Percentiles rank a stretch among this genome's conserved stretches.
These are phyloP conservation scores for Fusarium sp. DNA, from an alignment of 2,329 filamentous ascomycete species.

Conservation along the genomic window DNA sequence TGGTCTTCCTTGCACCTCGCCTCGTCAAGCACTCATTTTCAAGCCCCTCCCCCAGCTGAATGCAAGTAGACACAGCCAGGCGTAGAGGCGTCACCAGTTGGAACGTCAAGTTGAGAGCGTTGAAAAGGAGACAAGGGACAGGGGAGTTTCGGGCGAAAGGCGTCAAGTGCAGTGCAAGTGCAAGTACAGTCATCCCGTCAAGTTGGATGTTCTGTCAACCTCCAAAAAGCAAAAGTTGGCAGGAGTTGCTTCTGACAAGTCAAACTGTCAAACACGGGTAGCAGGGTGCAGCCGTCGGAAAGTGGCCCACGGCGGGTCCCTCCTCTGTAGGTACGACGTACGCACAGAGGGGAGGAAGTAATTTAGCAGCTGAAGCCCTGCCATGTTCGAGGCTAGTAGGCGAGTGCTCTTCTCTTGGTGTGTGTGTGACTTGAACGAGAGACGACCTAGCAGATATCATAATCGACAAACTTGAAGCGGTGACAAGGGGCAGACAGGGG, in stretches of 20 bases:
- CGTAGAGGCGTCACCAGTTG: neutral
- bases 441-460: conserved; percentile 17
- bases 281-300: conserved; percentile 10
- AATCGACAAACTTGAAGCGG: conserved; percentile 16
- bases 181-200: neutral
- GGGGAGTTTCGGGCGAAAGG: neutral
- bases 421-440: conserved; percentile 22
- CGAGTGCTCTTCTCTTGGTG: conserved; percentile 9
- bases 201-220: conserved; percentile 5
- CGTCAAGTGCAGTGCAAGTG: neutral
- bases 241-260: conserved; percentile 23
- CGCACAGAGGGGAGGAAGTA: neutral
- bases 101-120: neutral
- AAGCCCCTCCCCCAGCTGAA: neutral
- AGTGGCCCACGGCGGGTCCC: conserved; percentile 20
- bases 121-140: neutral
- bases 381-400: neutral
- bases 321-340: neutral
- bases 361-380: conserved; percentile 15
- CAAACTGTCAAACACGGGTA: conserved; percentile 30
- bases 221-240: conserved; percentile 20
- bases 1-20: neutral
- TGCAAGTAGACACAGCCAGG: neutral
- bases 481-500: neutral
- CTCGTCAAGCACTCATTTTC: neutral